Percentiles rank a stretch among this genome's conserved stretches.
Conservation (phyloP, 2,329 filamentous ascomycete species). For the Aspergillus latus region DNA sequence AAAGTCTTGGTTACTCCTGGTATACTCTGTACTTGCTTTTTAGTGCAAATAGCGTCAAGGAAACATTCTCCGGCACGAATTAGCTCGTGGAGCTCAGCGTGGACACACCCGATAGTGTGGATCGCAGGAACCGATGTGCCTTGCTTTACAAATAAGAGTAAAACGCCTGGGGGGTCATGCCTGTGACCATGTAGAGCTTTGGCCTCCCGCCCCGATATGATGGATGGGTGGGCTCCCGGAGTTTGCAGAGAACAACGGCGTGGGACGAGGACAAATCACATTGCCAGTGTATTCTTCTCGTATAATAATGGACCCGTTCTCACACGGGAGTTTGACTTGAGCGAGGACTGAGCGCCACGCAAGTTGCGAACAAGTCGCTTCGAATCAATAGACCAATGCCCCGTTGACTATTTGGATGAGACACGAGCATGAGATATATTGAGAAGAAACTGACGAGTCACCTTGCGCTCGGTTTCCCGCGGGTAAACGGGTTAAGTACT, state of each 20-base stretch:
- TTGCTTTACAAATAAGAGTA: conserved; percentile 1
- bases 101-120: background rate
- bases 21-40: background rate
- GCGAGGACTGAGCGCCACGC: too few species aligned
- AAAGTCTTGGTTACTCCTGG: background rate
- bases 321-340: too few species aligned
- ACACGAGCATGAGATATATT: background rate
- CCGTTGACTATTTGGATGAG: background rate
- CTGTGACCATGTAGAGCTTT: background rate
- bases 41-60: background rate
- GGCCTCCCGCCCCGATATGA: background rate
- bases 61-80: background rate
- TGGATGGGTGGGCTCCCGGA: background rate
- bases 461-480: background rate
- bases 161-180: background rate
- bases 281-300: too few species aligned
- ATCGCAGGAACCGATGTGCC: background rate
- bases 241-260: too few species aligned
- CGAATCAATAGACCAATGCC: background rate
- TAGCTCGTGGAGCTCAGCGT: background rate
- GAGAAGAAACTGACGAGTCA: conserved; percentile 3
- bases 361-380: background rate
- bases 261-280: too few species aligned
- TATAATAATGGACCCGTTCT: too few species aligned
- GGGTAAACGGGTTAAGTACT: background rate